These are phyloP conservation scores for Saccharomyces hybrid DNA, from an alignment of 1,139 yeast genomes.

Conservation along the genomic window DNA sequence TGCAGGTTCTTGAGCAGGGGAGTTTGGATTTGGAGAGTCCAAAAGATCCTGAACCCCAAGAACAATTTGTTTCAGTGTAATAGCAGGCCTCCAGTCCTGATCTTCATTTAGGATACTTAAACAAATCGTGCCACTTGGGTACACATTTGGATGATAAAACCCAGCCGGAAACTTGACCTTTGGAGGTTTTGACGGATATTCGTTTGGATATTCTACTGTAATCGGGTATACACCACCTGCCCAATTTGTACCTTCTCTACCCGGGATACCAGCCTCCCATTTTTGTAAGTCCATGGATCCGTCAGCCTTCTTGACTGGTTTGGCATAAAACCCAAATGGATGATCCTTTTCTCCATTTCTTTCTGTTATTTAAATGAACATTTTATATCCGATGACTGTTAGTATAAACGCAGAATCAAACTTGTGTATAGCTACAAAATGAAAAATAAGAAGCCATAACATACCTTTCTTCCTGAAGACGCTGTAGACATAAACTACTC, in stretches of 20 bases:
- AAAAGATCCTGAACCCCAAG: slow-evolving; percentile 89
- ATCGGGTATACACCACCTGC: slow-evolving; percentile 78
- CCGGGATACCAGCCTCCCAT: slow-evolving; percentile 97
- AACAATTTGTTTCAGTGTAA: slow-evolving; percentile 81
- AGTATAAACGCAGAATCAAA: slow-evolving; percentile 1
- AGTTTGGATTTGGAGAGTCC: slow-evolving; percentile 83
- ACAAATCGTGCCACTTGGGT: slow-evolving; percentile 95
- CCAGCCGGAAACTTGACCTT: slow-evolving; percentile 80
- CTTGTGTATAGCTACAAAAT: background rate
- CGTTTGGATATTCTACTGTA: slow-evolving; percentile 74
- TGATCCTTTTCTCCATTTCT: slow-evolving; percentile 98
- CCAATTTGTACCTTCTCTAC: slow-evolving; percentile 82
- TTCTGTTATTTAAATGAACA: slow-evolving; percentile 37
- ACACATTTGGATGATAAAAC: slow-evolving; percentile 93
- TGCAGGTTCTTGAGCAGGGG: slow-evolving; percentile 97
- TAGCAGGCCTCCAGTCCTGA: slow-evolving; percentile 97
- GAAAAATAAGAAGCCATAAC: slow-evolving; percentile 11
- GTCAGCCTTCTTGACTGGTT: slow-evolving; percentile 68
- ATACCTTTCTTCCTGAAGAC: slow-evolving; percentile 71
- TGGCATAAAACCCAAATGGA: slow-evolving; percentile 94
- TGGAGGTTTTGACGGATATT: slow-evolving; percentile 95
- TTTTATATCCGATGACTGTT: slow-evolving; percentile 1
- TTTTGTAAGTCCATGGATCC: slow-evolving; percentile 77
- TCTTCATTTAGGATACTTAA: slow-evolving; percentile 87
- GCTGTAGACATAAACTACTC: slow-evolving; percentile 56